Conservation (phyloP, 208 protist genomes). For the Leishmania arabica region DNA sequence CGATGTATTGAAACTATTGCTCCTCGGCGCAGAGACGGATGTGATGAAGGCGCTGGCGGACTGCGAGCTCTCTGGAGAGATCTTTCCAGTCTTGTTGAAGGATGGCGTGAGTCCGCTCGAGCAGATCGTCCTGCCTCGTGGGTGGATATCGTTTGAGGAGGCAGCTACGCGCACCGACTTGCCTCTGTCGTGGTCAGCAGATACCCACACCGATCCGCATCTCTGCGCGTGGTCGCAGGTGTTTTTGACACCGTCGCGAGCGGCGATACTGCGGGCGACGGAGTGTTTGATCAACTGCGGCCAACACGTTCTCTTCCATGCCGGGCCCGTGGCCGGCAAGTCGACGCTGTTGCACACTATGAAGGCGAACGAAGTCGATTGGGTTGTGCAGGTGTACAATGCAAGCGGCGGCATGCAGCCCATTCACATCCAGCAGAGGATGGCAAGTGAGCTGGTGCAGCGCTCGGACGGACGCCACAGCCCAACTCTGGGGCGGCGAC, state of each 20-base stretch:
- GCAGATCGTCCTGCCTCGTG: slow-evolving; percentile 39
- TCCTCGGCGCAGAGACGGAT: slow-evolving; percentile 37
- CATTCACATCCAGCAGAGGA: slow-evolving; percentile 57
- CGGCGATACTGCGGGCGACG: slow-evolving; percentile 47
- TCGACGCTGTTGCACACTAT: slow-evolving; percentile 71
- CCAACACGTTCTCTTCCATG: slow-evolving; percentile 73
- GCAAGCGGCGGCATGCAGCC: slow-evolving; percentile 50
- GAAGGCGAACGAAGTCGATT: slow-evolving; percentile 45
- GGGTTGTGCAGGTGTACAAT: slow-evolving; percentile 57
- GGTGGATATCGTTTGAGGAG: slow-evolving; percentile 75
- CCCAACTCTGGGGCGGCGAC: slow-evolving; percentile 57
- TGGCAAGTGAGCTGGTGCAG: slow-evolving; percentile 46
- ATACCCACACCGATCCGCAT: slow-evolving; percentile 38
- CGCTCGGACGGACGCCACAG: slow-evolving; percentile 57
- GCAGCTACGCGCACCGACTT: slow-evolving; percentile 38
- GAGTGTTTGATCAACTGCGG: slow-evolving; percentile 81
- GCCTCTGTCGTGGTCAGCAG: slow-evolving; percentile 44
- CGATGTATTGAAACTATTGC: slow-evolving; percentile 44
- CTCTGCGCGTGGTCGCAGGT: slow-evolving; percentile 56
- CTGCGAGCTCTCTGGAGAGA: slow-evolving; percentile 17
- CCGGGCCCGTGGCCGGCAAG: slow-evolving; percentile 54
- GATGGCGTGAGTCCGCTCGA: slow-evolving; percentile 24
- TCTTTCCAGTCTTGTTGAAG: slow-evolving; percentile 25
- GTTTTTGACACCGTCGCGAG: slow-evolving; percentile 61
- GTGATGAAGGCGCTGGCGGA: slow-evolving; percentile 26